Percentiles rank a stretch among this genome's conserved stretches.
Conservation (phyloP, 371 early-diverging fungal species). For the Mortierella sp. region DNA sequence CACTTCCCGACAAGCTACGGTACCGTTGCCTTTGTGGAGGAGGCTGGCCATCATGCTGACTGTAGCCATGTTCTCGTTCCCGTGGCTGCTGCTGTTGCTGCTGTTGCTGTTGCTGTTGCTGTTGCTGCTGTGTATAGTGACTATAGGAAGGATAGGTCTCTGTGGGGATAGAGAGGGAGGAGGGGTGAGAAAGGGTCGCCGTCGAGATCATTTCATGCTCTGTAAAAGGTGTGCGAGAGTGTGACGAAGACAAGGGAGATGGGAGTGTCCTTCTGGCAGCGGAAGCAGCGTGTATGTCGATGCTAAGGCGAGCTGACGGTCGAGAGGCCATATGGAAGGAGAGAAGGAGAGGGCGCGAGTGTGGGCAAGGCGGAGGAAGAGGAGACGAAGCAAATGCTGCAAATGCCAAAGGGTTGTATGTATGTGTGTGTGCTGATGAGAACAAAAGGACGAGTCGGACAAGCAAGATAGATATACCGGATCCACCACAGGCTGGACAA, state of each 20-base stretch:
- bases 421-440: not conserved
- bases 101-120: constrained; percentile 14
- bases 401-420: too few species aligned
- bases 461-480: too few species aligned
- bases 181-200: constrained; percentile 40
- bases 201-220: constrained; percentile 37
- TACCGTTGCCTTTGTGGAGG: constrained; percentile 21
- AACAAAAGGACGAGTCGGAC: not conserved
- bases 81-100: constrained; percentile 3
- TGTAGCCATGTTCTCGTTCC: too few species aligned
- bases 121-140: constrained; percentile 21
- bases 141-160: constrained; percentile 29
- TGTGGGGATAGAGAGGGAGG: constrained; percentile 32
- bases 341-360: constrained; percentile 2
- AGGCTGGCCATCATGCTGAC: not conserved
- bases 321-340: constrained; percentile 10
- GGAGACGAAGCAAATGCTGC: not conserved
- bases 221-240: constrained; percentile 22
- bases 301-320: constrained; percentile 25
- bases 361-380: not conserved
- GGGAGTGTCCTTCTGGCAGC: constrained; percentile 25
- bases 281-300: constrained; percentile 21
- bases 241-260: constrained; percentile 38
- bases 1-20: constrained; percentile 26
- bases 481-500: too few species aligned